phyloP scores from a whole-genome alignment of 441 rosid species.

The Pelargonium citronellum region DNA sequence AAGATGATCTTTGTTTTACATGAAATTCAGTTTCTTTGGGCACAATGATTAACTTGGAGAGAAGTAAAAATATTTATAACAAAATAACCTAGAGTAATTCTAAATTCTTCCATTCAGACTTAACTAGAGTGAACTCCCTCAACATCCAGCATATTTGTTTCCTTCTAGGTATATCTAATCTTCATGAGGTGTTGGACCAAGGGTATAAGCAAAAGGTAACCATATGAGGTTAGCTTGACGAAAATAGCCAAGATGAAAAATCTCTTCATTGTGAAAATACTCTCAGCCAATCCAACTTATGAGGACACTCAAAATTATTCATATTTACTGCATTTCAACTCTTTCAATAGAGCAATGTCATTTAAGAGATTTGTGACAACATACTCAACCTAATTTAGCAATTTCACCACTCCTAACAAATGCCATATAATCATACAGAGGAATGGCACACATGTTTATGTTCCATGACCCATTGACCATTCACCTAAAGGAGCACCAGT shows the following conservation, averaged over 20 bases:
- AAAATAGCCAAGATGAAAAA: neutral
- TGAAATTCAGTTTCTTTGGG: neutral
- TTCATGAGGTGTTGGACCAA: neutral
- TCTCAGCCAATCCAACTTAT: neutral
- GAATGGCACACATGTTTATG: no score
- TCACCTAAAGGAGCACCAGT: neutral
- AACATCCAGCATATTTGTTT: neutral
- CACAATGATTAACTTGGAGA: neutral
- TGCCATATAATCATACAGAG: no score
- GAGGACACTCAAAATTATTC: neutral
- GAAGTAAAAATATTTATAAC: neutral
- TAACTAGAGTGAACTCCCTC: neutral
- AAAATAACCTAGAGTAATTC: neutral
- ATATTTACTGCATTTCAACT: neutral
- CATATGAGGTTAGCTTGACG: neutral
- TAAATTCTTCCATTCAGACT: neutral
- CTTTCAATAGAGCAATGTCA: no score
- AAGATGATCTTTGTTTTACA: neutral
- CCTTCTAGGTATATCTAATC: neutral
- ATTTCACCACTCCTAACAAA: no score
- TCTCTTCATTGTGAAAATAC: neutral
- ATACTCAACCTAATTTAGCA: no score
- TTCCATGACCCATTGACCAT: no score
- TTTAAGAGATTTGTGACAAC: no score
- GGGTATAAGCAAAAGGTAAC: neutral